These are phyloP conservation scores for Alternaria hordeiaustralica DNA, from an alignment of 2,329 filamentous ascomycete species.

Conservation along the genomic window DNA sequence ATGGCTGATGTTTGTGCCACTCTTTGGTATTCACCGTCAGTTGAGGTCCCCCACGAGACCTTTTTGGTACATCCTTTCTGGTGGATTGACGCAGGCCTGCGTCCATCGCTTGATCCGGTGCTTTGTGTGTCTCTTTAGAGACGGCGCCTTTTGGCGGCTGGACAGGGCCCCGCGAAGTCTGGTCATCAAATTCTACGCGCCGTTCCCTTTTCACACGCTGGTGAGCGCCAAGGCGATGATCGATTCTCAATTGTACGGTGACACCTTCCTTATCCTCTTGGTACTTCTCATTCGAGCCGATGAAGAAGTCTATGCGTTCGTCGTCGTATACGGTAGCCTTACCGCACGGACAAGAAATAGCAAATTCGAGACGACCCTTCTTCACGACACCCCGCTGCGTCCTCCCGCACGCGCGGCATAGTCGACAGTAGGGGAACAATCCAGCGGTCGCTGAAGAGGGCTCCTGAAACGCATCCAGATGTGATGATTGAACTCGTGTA, in stretches of 20 bases:
- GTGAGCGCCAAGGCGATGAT: background rate
- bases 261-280: background rate
- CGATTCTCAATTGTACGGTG: background rate
- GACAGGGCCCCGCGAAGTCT: background rate
- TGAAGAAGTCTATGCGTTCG: background rate
- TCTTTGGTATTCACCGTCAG: background rate
- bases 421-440: background rate
- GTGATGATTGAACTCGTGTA: background rate
- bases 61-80: background rate
- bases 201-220: background rate
- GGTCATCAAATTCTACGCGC: background rate
- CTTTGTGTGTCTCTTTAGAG: background rate
- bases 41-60: background rate
- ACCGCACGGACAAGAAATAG: background rate
- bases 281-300: background rate
- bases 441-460: background rate
- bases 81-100: background rate
- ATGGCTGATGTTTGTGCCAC: background rate
- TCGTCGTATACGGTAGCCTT: background rate
- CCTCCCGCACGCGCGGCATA: background rate
- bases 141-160: background rate
- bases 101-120: background rate
- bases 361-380: background rate
- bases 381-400: background rate
- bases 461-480: background rate